Evolutionary conservation across 2,329 filamentous ascomycete species (phyloP), one percentile per base, ranked within the genome.

Genomic region (Leptosphaerulina australis): DNA sequence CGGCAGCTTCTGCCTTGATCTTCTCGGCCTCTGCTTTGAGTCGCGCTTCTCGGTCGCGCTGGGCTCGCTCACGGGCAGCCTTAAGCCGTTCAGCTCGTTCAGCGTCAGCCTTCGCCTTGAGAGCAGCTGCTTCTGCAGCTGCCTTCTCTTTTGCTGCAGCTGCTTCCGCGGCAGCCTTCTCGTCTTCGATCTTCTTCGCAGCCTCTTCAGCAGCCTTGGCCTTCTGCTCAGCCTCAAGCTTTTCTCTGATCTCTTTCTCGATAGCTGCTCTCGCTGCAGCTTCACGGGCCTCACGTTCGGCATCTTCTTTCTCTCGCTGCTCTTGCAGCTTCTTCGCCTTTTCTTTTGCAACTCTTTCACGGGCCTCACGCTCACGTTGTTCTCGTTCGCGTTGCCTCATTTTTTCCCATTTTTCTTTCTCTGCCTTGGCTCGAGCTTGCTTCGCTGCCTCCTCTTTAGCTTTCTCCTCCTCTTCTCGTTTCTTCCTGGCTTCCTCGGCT

Each of bases 371-470:
- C 56, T 82, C 77, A 4, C 77, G 75, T 34, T 74, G 68, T 53
- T 80, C 77, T 48, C 75, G 75, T 53, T 80, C 77, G 22, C 77
- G 69, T 30, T 76, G 73, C 8, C 77, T 72, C 56, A 73, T 72
- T 64, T 78, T 76, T 63, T 80, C 77, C 77, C 77, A 80, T 56
- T 78, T 79, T 55, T 77, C 73, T 63, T 79, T 79, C 54, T 80
- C 77, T 12, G 75, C 76, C 52, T 77, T 74, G 24, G 74, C 76
- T 45, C 73, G 74, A 21, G 76, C 76, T 25, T 70, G 65, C 29
- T 72, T 69, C 15, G 78, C 77, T 20, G 74, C 76, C 59, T 80
- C 79, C 60, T 79, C 80, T 50, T 78, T 77, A 8, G 74, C 63
- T 47, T 76, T 76, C 50, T 76, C 73, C 56, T 74, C 71, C 41